Conservation (phyloP, 345 rosid species). For the Microthlaspi erraticum region DNA sequence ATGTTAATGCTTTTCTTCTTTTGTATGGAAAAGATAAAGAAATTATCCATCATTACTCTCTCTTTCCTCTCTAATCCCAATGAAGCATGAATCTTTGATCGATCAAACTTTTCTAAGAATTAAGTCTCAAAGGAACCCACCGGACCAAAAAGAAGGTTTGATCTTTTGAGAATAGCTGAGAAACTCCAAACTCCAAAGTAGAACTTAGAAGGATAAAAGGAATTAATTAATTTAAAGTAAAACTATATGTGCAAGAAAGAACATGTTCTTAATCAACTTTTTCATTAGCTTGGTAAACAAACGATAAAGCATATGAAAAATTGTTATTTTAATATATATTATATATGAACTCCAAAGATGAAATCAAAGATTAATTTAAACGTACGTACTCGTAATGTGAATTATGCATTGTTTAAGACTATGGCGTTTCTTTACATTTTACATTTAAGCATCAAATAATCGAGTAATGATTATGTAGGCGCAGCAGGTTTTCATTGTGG, state of each 20-base stretch:
- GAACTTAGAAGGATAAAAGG: not conserved
- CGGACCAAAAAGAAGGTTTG: slow-evolving; percentile 36
- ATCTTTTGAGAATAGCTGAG: slow-evolving; percentile 19
- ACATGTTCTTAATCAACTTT: slow-evolving; percentile 8
- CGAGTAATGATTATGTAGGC: not conserved
- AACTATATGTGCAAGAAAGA: slow-evolving; percentile 26
- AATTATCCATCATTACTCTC: slow-evolving; percentile 39
- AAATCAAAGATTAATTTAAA: slow-evolving; percentile 1
- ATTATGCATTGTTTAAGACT: not conserved
- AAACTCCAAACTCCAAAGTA: slow-evolving; percentile 26
- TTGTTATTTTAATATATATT: not conserved
- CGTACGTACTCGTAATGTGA: not conserved
- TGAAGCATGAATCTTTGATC: slow-evolving; percentile 47
- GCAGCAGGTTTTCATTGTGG: not conserved
- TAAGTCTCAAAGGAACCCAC: slow-evolving; percentile 38
- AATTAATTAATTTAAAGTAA: slow-evolving; percentile 6
- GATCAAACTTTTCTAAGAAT: slow-evolving; percentile 31
- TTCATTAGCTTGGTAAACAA: slow-evolving; percentile 10
- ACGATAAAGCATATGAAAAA: not conserved
- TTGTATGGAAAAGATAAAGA: slow-evolving; percentile 48
- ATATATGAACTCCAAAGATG: not conserved
- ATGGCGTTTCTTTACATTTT: not conserved
- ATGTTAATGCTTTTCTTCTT: slow-evolving; percentile 43
- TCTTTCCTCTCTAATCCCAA: slow-evolving; percentile 48
- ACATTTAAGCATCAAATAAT: not conserved